Evolutionary conservation across 192 early-diverging fungal species (phyloP).

Genomic region (Entomortierella chlamydospora): DNA sequence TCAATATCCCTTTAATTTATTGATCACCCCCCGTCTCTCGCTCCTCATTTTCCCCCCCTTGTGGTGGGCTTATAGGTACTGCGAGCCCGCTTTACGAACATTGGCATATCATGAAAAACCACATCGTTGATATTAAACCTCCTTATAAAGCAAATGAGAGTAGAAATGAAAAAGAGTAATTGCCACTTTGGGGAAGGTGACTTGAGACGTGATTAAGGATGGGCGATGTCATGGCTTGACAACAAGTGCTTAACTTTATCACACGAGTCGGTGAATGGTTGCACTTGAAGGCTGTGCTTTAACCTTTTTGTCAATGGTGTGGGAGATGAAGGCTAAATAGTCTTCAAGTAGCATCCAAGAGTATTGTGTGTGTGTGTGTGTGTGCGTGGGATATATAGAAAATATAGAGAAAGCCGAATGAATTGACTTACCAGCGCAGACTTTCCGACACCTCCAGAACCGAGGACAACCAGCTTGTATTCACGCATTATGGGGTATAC

Average conservation of each 20-base stretch:
- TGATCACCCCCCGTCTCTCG: slow-evolving; percentile 5
- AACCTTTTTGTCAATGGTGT: not conserved
- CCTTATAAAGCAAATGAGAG: too few relatives aligned
- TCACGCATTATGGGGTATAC: slow-evolving; percentile 74
- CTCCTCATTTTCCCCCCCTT: not conserved
- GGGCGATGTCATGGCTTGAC: not conserved
- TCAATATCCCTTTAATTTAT: slow-evolving; percentile 13
- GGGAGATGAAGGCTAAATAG: too few relatives aligned
- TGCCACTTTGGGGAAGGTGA: not conserved
- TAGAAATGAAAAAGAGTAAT: too few relatives aligned
- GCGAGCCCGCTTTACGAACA: not conserved
- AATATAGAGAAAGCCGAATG: not conserved
- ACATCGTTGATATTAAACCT: too few relatives aligned
- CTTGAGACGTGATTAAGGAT: not conserved
- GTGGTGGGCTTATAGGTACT: not conserved
- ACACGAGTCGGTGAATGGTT: not conserved
- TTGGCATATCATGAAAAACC: not conserved
- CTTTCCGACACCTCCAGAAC: slow-evolving; percentile 91
- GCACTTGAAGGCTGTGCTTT: slow-evolving; percentile 3
- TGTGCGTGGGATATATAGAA: too few relatives aligned
- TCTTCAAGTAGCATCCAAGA: too few relatives aligned
- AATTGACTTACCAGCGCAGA: slow-evolving; percentile 75
- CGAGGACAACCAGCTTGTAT: slow-evolving; percentile 96
- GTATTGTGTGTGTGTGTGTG: too few relatives aligned
- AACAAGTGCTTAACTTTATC: not conserved